These are phyloP conservation scores for Spizellomyces sp. DNA, from an alignment of 192 early-diverging fungal genomes.

Conservation along the genomic window DNA sequence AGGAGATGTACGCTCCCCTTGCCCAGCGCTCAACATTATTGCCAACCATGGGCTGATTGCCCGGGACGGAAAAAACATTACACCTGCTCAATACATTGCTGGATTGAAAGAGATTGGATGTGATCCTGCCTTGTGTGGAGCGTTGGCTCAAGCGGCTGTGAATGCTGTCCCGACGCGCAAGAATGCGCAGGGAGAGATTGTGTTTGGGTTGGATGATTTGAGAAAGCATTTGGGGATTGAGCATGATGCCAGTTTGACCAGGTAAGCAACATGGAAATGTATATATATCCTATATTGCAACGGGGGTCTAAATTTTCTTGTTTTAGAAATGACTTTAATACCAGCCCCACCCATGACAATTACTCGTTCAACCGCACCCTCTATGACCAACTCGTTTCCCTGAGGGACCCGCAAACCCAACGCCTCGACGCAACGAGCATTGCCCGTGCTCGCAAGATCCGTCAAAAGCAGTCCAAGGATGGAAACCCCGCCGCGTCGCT, in stretches of 20 bases:
- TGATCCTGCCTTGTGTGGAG: constrained; percentile 6
- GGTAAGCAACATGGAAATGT: too few species aligned
- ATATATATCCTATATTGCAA: too few species aligned
- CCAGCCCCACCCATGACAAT: constrained; percentile 9
- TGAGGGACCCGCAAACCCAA: constrained; percentile 10
- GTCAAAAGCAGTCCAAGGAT: background rate
- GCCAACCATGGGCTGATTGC: constrained; percentile 28
- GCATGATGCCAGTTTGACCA: constrained; percentile 21
- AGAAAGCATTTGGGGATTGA: constrained; percentile 21
- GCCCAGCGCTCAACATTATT: constrained; percentile 15
- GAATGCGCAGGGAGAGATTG: background rate
- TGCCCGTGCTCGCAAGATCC: background rate
- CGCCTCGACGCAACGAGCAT: constrained; percentile 9
- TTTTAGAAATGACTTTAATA: background rate
- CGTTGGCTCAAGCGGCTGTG: background rate
- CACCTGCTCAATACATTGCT: constrained; percentile 7
- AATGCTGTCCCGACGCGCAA: too few species aligned
- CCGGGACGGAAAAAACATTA: constrained; percentile 20
- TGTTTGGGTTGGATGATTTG: constrained; percentile 27
- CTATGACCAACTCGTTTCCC: constrained; percentile 19
- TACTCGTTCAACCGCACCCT: constrained; percentile 21
- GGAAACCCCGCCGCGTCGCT: constrained; percentile 8
- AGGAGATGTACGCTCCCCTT: constrained; percentile 18
- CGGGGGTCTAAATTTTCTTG: too few species aligned
- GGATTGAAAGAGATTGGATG: constrained; percentile 8